Percentiles rank a stretch among this genome's conserved stretches.
These are phyloP conservation scores for Heteromeles arbutifolia DNA, from an alignment of 306 rosid genomes.

Conservation along the genomic window DNA sequence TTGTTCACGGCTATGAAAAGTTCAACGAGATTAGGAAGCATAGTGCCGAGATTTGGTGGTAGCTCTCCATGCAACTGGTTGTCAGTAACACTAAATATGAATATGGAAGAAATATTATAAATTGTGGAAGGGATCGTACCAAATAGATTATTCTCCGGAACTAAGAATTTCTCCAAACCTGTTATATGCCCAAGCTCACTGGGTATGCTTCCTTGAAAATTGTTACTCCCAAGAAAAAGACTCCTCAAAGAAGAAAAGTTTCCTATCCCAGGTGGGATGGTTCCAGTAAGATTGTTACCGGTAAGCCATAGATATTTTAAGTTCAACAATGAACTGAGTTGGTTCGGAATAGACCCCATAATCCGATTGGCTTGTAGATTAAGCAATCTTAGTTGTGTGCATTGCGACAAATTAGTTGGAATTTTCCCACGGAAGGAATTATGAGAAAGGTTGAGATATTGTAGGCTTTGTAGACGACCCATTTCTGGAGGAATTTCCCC, in stretches of 20 bases:
- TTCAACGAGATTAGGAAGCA: background rate
- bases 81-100: fast-evolving
- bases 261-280: fast-evolving
- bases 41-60: background rate
- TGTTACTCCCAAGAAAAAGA: background rate
- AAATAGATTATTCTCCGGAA: too few species aligned
- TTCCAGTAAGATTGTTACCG: too few species aligned
- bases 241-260: background rate
- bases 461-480: too few species aligned
- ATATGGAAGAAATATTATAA: background rate
- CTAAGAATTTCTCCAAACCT: background rate
- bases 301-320: fast-evolving
- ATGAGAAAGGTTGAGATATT: too few species aligned
- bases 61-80: background rate
- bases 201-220: background rate
- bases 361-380: too few species aligned
- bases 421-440: too few species aligned
- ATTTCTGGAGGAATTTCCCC: too few species aligned
- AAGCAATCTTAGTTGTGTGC: too few species aligned
- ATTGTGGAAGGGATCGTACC: background rate
- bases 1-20: too few species aligned
- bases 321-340: background rate
- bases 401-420: too few species aligned
- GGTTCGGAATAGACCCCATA: background rate
- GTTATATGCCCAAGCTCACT: background rate